These are phyloP conservation scores for Ganoderma leucocontextum DNA, from an alignment of 1,284 basidiomycete species.

Conservation along the genomic window DNA sequence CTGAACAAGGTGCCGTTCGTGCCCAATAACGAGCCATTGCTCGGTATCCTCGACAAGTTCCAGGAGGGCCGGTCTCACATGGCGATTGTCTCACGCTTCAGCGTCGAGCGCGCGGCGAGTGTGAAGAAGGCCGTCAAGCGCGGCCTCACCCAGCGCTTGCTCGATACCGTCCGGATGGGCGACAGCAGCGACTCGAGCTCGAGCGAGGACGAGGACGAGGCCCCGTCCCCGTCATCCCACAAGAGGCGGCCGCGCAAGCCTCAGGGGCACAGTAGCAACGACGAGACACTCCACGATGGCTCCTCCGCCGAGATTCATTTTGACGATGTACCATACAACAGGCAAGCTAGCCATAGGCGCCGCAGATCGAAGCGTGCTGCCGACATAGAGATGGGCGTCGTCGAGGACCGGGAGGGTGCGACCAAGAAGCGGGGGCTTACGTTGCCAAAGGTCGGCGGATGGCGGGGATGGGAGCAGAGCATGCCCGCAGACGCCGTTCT, in stretches of 20 bases:
- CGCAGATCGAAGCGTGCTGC: slow-evolving; percentile 32
- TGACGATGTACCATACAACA: slow-evolving; percentile 35
- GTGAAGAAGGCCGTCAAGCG: slow-evolving; percentile 76
- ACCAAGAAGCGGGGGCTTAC: slow-evolving; percentile 54
- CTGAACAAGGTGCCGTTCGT: slow-evolving; percentile 89
- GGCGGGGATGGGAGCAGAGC: slow-evolving; percentile 70
- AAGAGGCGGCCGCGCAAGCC: slow-evolving; percentile 33
- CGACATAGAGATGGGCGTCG: slow-evolving; percentile 51
- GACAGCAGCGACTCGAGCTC: slow-evolving; percentile 56
- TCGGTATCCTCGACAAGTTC: slow-evolving; percentile 90
- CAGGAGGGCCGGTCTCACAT: slow-evolving; percentile 93
- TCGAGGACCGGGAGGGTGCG: slow-evolving; percentile 41
- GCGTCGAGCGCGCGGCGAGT: slow-evolving; percentile 59
- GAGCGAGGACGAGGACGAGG: slow-evolving; percentile 46
- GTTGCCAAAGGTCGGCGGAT: slow-evolving; percentile 34
- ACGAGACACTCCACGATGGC: slow-evolving; percentile 46
- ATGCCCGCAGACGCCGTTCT: slow-evolving; percentile 88
- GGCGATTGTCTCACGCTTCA: slow-evolving; percentile 82
- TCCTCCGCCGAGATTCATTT: slow-evolving; percentile 39
- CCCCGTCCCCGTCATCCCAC: slow-evolving; percentile 27
- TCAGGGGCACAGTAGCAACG: slow-evolving; percentile 43
- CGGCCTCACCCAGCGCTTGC: slow-evolving; percentile 74
- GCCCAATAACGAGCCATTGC: slow-evolving; percentile 85
- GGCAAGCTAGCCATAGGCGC: slow-evolving; percentile 36
- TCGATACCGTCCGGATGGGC: slow-evolving; percentile 70